These are phyloP conservation scores for Paraphaeosphaeria minitans DNA, from an alignment of 2,329 filamentous ascomycete species.

Conservation along the genomic window DNA sequence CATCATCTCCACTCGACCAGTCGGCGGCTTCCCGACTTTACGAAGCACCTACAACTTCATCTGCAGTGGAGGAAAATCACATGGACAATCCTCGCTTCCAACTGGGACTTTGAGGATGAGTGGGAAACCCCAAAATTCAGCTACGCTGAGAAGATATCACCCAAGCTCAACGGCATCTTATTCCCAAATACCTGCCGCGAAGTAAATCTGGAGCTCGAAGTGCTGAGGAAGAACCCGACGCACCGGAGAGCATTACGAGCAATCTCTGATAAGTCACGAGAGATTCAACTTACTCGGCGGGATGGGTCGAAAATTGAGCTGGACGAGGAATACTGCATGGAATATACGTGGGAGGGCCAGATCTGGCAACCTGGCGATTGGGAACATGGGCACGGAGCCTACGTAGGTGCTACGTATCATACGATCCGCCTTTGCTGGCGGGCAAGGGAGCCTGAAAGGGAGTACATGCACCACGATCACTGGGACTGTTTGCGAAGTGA, in stretches of 20 bases:
- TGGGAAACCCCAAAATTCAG: slow-evolving; percentile 12
- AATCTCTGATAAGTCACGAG: slow-evolving; percentile 13
- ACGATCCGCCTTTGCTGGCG: slow-evolving; percentile 29
- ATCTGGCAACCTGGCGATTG: slow-evolving; percentile 15
- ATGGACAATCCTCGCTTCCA: slow-evolving; percentile 27
- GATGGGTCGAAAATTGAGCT: slow-evolving; percentile 19
- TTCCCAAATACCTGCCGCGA: slow-evolving; percentile 30
- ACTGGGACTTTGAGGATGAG: slow-evolving; percentile 14
- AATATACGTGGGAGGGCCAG: slow-evolving; percentile 24
- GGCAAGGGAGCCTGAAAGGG: slow-evolving; percentile 21
- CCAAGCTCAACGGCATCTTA: slow-evolving; percentile 9
- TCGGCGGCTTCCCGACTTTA: slow-evolving; percentile 10
- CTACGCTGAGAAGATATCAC: neutral
- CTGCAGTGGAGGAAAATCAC: slow-evolving; percentile 30
- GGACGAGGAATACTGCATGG: slow-evolving; percentile 14
- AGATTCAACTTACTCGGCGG: slow-evolving; percentile 11
- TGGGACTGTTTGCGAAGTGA: slow-evolving; percentile 25
- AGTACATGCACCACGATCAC: slow-evolving; percentile 33
- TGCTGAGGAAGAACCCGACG: slow-evolving; percentile 16
- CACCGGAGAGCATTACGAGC: slow-evolving; percentile 11
- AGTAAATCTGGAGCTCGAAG: slow-evolving; percentile 31
- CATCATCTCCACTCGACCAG: slow-evolving; percentile 30
- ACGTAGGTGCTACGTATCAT: slow-evolving; percentile 18
- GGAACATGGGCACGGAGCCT: slow-evolving; percentile 14
- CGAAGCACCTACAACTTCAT: slow-evolving; percentile 22